Percentiles rank a stretch among this genome's conserved stretches.
These are phyloP conservation scores for Boletus rubroflammeus DNA, from an alignment of 768 basidiomycete genomes.

Conservation along the genomic window DNA sequence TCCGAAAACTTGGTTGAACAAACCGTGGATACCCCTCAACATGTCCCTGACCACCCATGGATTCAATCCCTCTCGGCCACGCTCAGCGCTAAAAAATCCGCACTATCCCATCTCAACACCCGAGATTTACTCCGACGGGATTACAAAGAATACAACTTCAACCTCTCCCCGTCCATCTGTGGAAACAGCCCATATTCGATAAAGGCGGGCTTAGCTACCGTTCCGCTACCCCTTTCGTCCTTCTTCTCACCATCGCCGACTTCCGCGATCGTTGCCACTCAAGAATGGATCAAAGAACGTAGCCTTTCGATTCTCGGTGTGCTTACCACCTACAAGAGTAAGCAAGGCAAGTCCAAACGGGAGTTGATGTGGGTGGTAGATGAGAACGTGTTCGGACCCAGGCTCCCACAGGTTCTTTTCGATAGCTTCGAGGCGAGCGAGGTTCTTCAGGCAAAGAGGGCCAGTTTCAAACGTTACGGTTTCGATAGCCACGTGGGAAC, in stretches of 20 bases:
- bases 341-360: slow-evolving; percentile 55
- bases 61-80: slow-evolving; percentile 51
- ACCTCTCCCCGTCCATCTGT: slow-evolving; percentile 32
- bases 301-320: slow-evolving; percentile 70
- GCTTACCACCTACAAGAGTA: slow-evolving; percentile 64
- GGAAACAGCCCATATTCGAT: slow-evolving; percentile 35
- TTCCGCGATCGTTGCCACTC: slow-evolving; percentile 19
- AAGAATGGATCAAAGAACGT: slow-evolving; percentile 64
- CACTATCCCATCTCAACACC: slow-evolving; percentile 62
- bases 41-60: slow-evolving; percentile 37
- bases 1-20: slow-evolving; percentile 3
- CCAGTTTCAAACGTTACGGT: slow-evolving; percentile 21
- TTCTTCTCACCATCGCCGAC: slow-evolving; percentile 33
- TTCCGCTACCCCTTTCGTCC: slow-evolving; percentile 62
- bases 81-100: slow-evolving; percentile 50
- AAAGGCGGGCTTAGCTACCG: slow-evolving; percentile 75
- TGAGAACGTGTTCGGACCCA: slow-evolving; percentile 25
- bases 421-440: slow-evolving; percentile 54
- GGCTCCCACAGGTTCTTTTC: slow-evolving; percentile 45
- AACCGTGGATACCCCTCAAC: slow-evolving; percentile 12
- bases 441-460: slow-evolving; percentile 50
- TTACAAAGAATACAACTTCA: slow-evolving; percentile 81
- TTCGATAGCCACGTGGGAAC: slow-evolving; percentile 4
- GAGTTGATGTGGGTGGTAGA: slow-evolving; percentile 68
- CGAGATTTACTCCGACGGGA: slow-evolving; percentile 88